These are phyloP conservation scores for Talaromyces islandicus DNA, from an alignment of 2,329 filamentous ascomycete genomes.

Conservation along the genomic window DNA sequence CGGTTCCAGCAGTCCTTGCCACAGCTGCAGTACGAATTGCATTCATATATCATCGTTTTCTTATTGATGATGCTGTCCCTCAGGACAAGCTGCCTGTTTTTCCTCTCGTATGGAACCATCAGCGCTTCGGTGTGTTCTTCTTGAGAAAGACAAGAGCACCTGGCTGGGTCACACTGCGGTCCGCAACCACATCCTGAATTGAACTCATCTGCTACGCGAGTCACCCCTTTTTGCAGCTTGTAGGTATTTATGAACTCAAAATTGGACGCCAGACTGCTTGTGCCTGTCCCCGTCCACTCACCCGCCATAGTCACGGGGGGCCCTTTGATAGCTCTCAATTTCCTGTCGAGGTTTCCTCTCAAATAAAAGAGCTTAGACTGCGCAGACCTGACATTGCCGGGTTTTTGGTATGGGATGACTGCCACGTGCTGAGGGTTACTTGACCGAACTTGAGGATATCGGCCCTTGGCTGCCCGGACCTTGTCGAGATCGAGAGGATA, in stretches of 20 bases:
- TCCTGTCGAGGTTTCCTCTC: constrained; percentile 16
- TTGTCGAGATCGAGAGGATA: constrained; percentile 8
- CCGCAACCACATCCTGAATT: constrained; percentile 28
- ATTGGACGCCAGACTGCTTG: constrained; percentile 19
- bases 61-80: constrained; percentile 24
- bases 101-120: constrained; percentile 26
- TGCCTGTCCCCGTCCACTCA: not conserved
- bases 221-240: constrained; percentile 27
- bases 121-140: constrained; percentile 23
- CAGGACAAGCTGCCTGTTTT: constrained; percentile 21
- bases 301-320: constrained; percentile 22
- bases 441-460: constrained; percentile 5
- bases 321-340: constrained; percentile 21
- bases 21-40: constrained; percentile 33
- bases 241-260: constrained; percentile 36
- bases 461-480: constrained; percentile 2
- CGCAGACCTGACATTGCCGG: not conserved
- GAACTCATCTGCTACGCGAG: constrained; percentile 22
- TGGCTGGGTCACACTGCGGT: constrained; percentile 17
- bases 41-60: constrained; percentile 37
- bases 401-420: not conserved
- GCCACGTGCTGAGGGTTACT: not conserved
- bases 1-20: constrained; percentile 33
- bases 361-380: constrained; percentile 9
- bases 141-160: constrained; percentile 25